Percentiles rank a stretch among this genome's conserved stretches.
Conservation (phyloP, 768 basidiomycete species). For the Termitomyces sp. region DNA sequence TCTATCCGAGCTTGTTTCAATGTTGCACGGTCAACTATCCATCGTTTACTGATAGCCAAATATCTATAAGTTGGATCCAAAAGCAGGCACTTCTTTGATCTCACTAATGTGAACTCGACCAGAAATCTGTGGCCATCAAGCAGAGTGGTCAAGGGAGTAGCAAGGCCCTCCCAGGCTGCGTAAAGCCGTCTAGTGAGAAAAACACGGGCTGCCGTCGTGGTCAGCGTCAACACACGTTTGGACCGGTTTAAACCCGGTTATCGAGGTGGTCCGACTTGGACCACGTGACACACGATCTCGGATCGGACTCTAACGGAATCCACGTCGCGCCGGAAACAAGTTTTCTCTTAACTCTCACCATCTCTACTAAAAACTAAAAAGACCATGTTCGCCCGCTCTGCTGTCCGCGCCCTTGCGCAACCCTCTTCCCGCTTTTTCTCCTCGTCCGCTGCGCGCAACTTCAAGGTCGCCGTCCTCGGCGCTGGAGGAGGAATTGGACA, state of each 20-base stretch:
- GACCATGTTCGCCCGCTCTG: constrained; percentile 66
- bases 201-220: constrained; percentile 6
- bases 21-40: constrained; percentile 82
- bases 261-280: neutral
- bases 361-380: constrained; percentile 16
- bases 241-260: no score
- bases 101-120: constrained; percentile 89
- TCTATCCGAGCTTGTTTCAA: constrained; percentile 70
- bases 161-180: neutral
- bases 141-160: neutral
- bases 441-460: constrained; percentile 63
- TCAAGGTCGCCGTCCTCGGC: constrained; percentile 95
- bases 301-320: constrained; percentile 12
- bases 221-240: constrained; percentile 2
- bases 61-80: constrained; percentile 11
- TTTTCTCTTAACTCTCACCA: constrained; percentile 19
- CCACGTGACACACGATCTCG: neutral
- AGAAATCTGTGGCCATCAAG: constrained; percentile 86
- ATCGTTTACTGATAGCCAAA: constrained; percentile 65
- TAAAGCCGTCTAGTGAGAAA: neutral
- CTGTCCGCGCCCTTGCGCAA: constrained; percentile 51
- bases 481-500: constrained; percentile 99
- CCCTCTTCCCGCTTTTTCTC: constrained; percentile 69
- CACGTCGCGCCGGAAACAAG: neutral
- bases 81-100: constrained; percentile 28